A percentile compares a stretch with the other conserved stretches of the same genome.
Evolutionary conservation across 768 basidiomycete genomes (phyloP).

Genomic region (Tylopilus sp.): DNA sequence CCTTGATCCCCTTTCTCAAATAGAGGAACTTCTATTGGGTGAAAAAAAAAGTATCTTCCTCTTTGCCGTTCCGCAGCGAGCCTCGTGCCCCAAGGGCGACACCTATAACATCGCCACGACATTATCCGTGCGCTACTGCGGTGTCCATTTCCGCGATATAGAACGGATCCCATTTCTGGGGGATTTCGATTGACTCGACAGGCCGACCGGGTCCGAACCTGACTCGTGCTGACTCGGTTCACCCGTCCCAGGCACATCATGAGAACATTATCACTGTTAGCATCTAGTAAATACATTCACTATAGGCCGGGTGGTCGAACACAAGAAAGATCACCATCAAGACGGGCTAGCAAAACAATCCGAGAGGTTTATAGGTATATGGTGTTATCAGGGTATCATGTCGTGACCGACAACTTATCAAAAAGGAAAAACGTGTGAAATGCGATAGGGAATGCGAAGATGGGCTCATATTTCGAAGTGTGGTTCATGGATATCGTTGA

Average conservation of each 20-base stretch:
- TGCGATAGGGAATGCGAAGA: conserved; percentile 9
- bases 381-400: conserved; percentile 16
- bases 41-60: neutral
- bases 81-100: neutral
- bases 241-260: neutral
- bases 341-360: conserved; percentile 10
- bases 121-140: no score
- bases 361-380: conserved; percentile 14
- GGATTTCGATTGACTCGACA: conserved; percentile 1
- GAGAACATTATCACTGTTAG: neutral
- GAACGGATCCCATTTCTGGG: neutral
- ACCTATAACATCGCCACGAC: conserved; percentile 2
- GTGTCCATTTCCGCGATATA: neutral
- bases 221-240: neutral
- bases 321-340: neutral
- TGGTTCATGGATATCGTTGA: conserved; percentile 2
- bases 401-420: conserved; percentile 4
- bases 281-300: conserved; percentile 2
- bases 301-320: conserved; percentile 3
- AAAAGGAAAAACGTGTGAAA: neutral
- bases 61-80: neutral
- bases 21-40: neutral
- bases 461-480: conserved; percentile 7
- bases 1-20: neutral
- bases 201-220: neutral